phyloP scores from a whole-genome alignment of 2,329 filamentous ascomycete genomes.

The Penicillium frequentans region DNA sequence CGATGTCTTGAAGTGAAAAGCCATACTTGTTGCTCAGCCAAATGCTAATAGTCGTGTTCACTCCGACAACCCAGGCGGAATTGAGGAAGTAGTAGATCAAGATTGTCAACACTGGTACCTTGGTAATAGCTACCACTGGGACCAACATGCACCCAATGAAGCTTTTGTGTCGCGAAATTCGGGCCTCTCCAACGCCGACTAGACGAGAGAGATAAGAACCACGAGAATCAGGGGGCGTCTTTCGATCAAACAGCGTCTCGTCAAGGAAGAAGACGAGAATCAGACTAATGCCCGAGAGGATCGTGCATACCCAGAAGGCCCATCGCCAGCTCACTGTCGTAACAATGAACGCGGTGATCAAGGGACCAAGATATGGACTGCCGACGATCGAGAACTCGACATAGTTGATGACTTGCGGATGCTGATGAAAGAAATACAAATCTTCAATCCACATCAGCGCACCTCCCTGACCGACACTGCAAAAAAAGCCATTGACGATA shows the following conservation, averaged over 20 bases:
- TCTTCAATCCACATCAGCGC: slow-evolving; percentile 58
- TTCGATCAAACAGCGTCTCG: slow-evolving; percentile 30
- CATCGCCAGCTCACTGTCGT: slow-evolving; percentile 37
- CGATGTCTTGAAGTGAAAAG: slow-evolving; percentile 50
- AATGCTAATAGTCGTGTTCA: slow-evolving; percentile 56
- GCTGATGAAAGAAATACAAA: slow-evolving; percentile 61
- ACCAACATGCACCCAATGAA: slow-evolving; percentile 44
- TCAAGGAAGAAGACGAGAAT: slow-evolving; percentile 24
- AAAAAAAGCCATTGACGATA: slow-evolving; percentile 51
- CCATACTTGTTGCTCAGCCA: slow-evolving; percentile 51
- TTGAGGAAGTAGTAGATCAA: slow-evolving; percentile 34
- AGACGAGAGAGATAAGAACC: slow-evolving; percentile 15
- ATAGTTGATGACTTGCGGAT: slow-evolving; percentile 38
- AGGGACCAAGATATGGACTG: slow-evolving; percentile 41
- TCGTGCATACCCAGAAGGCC: slow-evolving; percentile 28
- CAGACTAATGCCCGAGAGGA: slow-evolving; percentile 23
- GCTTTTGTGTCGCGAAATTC: slow-evolving; percentile 33
- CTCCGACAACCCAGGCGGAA: slow-evolving; percentile 51
- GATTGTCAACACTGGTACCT: slow-evolving; percentile 30
- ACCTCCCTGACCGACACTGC: slow-evolving; percentile 37
- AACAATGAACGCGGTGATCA: slow-evolving; percentile 53
- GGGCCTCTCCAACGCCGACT: slow-evolving; percentile 29
- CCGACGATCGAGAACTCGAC: slow-evolving; percentile 42
- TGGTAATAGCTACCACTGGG: slow-evolving; percentile 38
- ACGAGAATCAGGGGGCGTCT: background rate